A percentile compares a stretch with the other conserved stretches of the same genome.
phyloP scores from a whole-genome alignment of 306 rosid species.

The Morella rubra region DNA sequence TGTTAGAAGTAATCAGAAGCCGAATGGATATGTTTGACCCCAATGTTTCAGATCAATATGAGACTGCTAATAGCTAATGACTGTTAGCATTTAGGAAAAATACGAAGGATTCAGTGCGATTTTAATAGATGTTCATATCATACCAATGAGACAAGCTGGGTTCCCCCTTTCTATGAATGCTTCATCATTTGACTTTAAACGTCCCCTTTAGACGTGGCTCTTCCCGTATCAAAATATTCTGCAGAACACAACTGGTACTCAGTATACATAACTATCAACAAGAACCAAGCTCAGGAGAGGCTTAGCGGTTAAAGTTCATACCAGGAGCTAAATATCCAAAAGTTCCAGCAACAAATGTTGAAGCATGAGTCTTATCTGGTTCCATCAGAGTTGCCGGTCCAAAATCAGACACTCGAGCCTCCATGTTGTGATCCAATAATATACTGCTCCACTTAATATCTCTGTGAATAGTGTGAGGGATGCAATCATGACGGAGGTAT shows the following conservation, averaged over 20 bases:
- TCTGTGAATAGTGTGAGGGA: slow-evolving; percentile 92
- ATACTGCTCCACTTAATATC: slow-evolving; percentile 93
- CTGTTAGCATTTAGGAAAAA: neutral
- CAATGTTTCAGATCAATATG: neutral
- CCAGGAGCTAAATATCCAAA: slow-evolving; percentile 95
- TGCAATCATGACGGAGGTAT: slow-evolving; percentile 90
- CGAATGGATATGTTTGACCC: too few relatives aligned
- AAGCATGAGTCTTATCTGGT: slow-evolving; percentile 86
- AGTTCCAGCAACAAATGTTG: slow-evolving; percentile 90
- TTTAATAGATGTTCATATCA: slow-evolving; percentile 16
- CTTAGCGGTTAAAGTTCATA: slow-evolving; percentile 23
- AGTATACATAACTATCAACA: neutral
- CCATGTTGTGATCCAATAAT: slow-evolving; percentile 78
- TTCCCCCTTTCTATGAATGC: slow-evolving; percentile 82
- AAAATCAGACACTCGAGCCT: slow-evolving; percentile 79
- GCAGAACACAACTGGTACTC: slow-evolving; percentile 28
- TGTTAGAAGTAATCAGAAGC: neutral
- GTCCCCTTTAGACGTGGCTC: slow-evolving; percentile 86
- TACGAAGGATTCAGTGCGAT: neutral
- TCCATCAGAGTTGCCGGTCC: slow-evolving; percentile 87
- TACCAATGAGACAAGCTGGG: slow-evolving; percentile 89
- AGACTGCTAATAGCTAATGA: neutral
- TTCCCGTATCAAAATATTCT: slow-evolving; percentile 95
- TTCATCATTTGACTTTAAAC: slow-evolving; percentile 87
- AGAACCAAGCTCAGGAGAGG: slow-evolving; percentile 8